Evolutionary conservation across 2,329 filamentous ascomycete species (phyloP), one percentile per base, ranked within the genome.

Genomic region (Fusarium sacchari): DNA sequence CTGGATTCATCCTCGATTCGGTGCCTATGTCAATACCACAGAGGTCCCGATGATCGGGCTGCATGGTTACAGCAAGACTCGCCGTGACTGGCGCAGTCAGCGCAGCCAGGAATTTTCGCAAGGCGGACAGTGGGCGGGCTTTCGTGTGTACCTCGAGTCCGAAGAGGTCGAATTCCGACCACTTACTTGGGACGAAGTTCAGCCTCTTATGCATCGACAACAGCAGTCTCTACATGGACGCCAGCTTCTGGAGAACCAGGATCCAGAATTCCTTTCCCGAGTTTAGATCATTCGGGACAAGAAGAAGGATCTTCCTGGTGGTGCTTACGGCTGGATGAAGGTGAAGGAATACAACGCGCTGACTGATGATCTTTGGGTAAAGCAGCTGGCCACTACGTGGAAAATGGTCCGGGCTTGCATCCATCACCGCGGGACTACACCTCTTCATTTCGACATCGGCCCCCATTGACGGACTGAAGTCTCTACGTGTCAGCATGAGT

Each of bases 21-120:
- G 24, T 2, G 5, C 3, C 8, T 5, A 28, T 18, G 12, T 6
- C 13, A 5, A 9, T 4, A 1, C 10, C 1, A 10, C 2, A 3
- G 13, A 22, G 24, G 2, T 17, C 34, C 55, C 55, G 0, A 46
- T 22, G n/a, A 47, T 58, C 18, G 40, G 40, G 4, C 20, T 36
- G 0, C 39, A 46, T 2, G 55, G 40, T 0, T 58, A 58, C 4
- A 58, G 39, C 6, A 34, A n/a, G 4, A 37, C 49, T 17, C 13
- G 9, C 14, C 10, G 20, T 5, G 32, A 28, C 24, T 7, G 24
- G 7, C 49, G n/a, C 7, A 37, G 17, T 34, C 24, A 1, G 14
- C 18, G 14, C 14, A 22, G 7, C 18, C 24, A n/a, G 7, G 50
- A 53, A 7, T 53, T 18, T 28, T 26, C 34, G 6, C 30, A 34